Evolutionary conservation across 2,329 filamentous ascomycete genomes (phyloP).

Genomic region (Beauveria pseudobassiana): DNA sequence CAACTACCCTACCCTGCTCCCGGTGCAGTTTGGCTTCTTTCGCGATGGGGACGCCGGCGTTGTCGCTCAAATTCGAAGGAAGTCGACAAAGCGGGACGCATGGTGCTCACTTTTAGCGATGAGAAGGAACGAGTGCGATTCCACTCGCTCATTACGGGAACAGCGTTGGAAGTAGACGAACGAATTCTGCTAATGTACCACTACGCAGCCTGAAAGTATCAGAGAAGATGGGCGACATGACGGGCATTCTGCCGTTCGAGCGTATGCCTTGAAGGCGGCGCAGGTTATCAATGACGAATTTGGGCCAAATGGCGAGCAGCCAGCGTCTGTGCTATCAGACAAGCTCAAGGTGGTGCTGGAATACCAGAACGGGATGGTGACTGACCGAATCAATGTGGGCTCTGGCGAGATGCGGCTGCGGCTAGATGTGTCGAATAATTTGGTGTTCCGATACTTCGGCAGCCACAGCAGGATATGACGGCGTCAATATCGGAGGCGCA

Average conservation of each 20-base stretch:
- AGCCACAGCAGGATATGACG: slow-evolving; percentile 69
- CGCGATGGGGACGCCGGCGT: slow-evolving; percentile 60
- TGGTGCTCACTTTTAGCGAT: slow-evolving; percentile 71
- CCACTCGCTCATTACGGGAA: slow-evolving; percentile 66
- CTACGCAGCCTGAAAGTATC: slow-evolving; percentile 58
- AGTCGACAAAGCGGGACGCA: slow-evolving; percentile 57
- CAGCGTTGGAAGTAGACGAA: slow-evolving; percentile 60
- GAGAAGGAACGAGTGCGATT: slow-evolving; percentile 62
- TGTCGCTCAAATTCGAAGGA: slow-evolving; percentile 64
- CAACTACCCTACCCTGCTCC: slow-evolving; percentile 54
- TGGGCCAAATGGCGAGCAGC: slow-evolving; percentile 48
- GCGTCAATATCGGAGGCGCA: slow-evolving; percentile 65
- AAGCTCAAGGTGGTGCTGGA: slow-evolving; percentile 68
- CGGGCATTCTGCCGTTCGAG: slow-evolving; percentile 42
- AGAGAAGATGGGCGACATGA: slow-evolving; percentile 43
- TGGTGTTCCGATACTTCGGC: slow-evolving; percentile 61
- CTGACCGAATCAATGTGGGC: slow-evolving; percentile 75
- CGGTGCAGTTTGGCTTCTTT: slow-evolving; percentile 71
- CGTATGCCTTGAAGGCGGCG: slow-evolving; percentile 55
- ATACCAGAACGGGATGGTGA: slow-evolving; percentile 68
- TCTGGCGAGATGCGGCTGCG: slow-evolving; percentile 65
- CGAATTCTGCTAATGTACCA: slow-evolving; percentile 60
- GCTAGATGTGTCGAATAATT: slow-evolving; percentile 54
- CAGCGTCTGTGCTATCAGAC: slow-evolving; percentile 68
- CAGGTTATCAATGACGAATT: slow-evolving; percentile 67